Evolutionary conservation across 805 yeast genomes (phyloP).

Genomic region (Candida gorgasii): DNA sequence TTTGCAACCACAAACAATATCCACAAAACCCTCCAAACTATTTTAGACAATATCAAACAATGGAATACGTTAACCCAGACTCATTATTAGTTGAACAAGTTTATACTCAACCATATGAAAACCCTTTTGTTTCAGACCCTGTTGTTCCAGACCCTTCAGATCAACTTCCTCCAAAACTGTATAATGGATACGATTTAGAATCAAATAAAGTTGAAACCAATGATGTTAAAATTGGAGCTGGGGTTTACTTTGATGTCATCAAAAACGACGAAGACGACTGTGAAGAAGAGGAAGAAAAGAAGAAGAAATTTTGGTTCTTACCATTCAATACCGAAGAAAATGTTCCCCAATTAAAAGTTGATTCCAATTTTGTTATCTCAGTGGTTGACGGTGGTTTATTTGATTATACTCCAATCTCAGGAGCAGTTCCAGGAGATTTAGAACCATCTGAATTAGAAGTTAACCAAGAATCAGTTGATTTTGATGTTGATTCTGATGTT

Average conservation of each 20-base stretch:
- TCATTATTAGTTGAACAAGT: conserved; percentile 8
- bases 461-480: neutral
- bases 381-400: conserved; percentile 7
- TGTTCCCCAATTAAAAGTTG: conserved; percentile 2
- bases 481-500: neutral
- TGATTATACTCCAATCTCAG: neutral
- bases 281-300: conserved; percentile 14
- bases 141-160: neutral
- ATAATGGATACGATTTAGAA: conserved; percentile 5
- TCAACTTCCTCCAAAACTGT: neutral
- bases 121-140: no score
- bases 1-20: conserved; percentile 5
- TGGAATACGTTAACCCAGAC: conserved; percentile 6
- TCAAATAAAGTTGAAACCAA: conserved; percentile 3
- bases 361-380: conserved; percentile 15
- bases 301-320: conserved; percentile 20
- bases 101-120: conserved; percentile 1
- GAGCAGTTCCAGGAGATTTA: conserved; percentile 1
- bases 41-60: neutral
- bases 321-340: conserved; percentile 14
- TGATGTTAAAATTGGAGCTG: conserved; percentile 19
- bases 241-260: conserved; percentile 19
- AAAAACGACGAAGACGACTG: conserved; percentile 12
- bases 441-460: neutral
- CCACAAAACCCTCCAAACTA: neutral